Percentiles rank a stretch among this genome's conserved stretches.
Evolutionary conservation across 2,329 filamentous ascomycete genomes (phyloP).

Genomic region (Alternaria brassicicola): DNA sequence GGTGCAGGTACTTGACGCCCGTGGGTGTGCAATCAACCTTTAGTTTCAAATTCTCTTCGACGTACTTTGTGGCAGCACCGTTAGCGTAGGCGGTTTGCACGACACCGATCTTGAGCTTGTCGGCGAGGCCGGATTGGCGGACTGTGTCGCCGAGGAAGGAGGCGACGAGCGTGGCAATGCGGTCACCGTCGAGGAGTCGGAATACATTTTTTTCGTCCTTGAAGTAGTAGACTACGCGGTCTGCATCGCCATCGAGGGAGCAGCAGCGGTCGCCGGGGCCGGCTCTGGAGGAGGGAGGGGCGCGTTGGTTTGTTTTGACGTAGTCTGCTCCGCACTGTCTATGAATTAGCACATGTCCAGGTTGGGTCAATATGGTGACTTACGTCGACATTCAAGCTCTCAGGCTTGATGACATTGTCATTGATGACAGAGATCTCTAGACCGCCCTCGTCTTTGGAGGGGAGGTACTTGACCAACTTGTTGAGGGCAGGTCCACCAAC

Average conservation of each 20-base stretch:
- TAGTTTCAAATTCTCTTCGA: constrained; percentile 84
- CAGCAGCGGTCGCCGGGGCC: constrained; percentile 78
- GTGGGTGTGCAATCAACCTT: constrained; percentile 93
- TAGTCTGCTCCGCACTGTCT: constrained; percentile 87
- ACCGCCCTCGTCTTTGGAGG: constrained; percentile 64
- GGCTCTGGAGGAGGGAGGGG: constrained; percentile 81
- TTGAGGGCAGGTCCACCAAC: constrained; percentile 90
- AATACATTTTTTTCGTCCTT: constrained; percentile 81
- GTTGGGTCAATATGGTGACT: constrained; percentile 30
- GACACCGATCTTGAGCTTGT: constrained; percentile 87
- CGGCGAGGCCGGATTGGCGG: constrained; percentile 75
- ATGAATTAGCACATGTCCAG: constrained; percentile 10
- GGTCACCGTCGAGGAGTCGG: constrained; percentile 92
- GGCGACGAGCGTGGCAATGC: constrained; percentile 91
- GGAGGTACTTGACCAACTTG: constrained; percentile 84
- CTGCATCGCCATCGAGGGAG: constrained; percentile 93
- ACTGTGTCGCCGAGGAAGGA: constrained; percentile 92
- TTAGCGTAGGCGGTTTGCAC: constrained; percentile 99
- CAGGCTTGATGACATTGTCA: constrained; percentile 88
- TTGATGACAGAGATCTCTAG: constrained; percentile 88
- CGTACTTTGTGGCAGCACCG: constrained; percentile 89
- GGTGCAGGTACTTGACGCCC: constrained; percentile 96
- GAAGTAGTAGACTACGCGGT: constrained; percentile 96
- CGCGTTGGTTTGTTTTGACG: constrained; percentile 95
- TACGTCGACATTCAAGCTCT: constrained; percentile 87